Base-by-base conservation (phyloP, 164 flowering plant genomes). In the Hamamelis virginiana region DNA sequence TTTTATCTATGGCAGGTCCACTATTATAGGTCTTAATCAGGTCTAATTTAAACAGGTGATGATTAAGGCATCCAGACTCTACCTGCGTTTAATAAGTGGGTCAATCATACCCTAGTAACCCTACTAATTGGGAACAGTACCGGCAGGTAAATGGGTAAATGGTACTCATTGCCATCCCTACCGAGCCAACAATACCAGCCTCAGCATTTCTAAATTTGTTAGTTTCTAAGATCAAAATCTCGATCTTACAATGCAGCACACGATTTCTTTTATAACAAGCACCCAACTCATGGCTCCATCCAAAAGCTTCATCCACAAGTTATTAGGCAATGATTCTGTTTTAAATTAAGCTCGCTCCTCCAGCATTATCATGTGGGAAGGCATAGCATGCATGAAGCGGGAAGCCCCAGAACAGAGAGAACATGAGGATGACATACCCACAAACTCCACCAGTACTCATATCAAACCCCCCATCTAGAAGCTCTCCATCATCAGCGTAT, bases 381-480 rank as follows among this genome's bases (percentile, higher is more conserved):
- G 53, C 53, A 63, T 15, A 63, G 1, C 9, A 57, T 23, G 60
- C 60, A 57, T 53, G 5, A 0, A 22, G n/a, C 10, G 21, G 10
- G 10, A 15, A 53, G n/a, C n/a, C n/a, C n/a, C n/a, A n/a, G 60
- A 48, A 59, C n/a, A 6, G 10, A 23, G 50, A 33, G 5, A 46
- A 27, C 14, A 27, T 11, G 45, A 62, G 14, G 9, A 70, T 55
- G 53, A 58, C 87, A 70, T 86, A 94, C 98, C 95, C 90, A 77
- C 97, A 89, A 70, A 92, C 79, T 69, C 98, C 97, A 76, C 90
- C 92, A 25, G 95, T 88, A 69, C 81, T 86, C 97, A 94, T 92
- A 77, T 94, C 98, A 70, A 86, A 92, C 22, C 98, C 98, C 14
- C 98, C 98, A 82, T 94, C 98, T 12, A 87, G 46, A 64, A 94